Percentiles rank a stretch among this genome's conserved stretches.
These are phyloP conservation scores for Penicillium nordicum DNA, from an alignment of 2,329 filamentous ascomycete species.

Conservation along the genomic window DNA sequence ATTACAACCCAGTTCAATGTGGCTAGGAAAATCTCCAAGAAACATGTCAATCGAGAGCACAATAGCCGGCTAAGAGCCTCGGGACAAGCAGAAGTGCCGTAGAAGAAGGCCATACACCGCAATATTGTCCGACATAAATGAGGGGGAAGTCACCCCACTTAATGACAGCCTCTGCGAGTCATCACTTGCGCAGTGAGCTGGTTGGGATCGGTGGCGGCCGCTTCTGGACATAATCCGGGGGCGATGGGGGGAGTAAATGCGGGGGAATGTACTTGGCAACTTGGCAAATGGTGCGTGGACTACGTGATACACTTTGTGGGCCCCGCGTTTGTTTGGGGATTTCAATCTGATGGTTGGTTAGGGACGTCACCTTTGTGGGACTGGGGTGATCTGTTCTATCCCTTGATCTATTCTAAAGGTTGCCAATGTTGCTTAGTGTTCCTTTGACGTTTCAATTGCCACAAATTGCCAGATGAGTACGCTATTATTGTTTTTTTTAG, in stretches of 20 bases:
- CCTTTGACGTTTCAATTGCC: too few relatives aligned
- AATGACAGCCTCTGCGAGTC: neutral
- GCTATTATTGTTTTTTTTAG: too few relatives aligned
- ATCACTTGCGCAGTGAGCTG: neutral
- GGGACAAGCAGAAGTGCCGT: neutral
- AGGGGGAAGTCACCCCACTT: slow-evolving; percentile 3
- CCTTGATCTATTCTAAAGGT: neutral
- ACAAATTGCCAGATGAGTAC: too few relatives aligned
- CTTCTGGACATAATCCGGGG: slow-evolving; percentile 7
- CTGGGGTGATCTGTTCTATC: neutral
- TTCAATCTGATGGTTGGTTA: neutral
- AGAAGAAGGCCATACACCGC: neutral
- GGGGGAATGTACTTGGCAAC: slow-evolving; percentile 6
- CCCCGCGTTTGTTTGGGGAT: neutral
- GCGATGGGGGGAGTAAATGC: neutral
- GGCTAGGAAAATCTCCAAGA: neutral
- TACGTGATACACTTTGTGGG: neutral
- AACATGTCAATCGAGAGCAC: neutral
- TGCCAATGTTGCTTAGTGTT: neutral
- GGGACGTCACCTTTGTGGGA: neutral
- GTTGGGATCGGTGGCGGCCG: neutral
- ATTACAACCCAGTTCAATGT: neutral
- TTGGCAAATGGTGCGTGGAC: neutral
- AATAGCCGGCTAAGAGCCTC: slow-evolving; percentile 15
- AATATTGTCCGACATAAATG: slow-evolving; percentile 4